These are phyloP conservation scores for Boeremia lycopersici DNA, from an alignment of 2,329 filamentous ascomycete species.

Conservation along the genomic window DNA sequence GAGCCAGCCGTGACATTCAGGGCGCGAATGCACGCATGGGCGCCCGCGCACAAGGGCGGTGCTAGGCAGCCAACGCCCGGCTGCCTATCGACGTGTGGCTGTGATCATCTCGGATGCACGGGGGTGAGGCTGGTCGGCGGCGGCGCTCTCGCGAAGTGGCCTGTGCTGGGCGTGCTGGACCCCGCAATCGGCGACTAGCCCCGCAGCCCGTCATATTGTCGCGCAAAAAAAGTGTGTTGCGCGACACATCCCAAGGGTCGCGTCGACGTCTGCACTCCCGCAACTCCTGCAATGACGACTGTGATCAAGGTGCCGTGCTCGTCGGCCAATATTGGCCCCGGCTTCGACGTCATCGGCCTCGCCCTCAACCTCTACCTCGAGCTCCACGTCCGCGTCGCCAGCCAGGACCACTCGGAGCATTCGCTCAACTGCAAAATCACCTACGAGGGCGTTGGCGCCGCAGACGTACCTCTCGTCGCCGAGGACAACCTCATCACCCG, in stretches of 20 bases:
- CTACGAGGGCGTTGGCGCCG: slow-evolving; percentile 83
- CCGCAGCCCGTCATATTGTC: too few relatives aligned
- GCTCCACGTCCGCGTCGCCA: slow-evolving; percentile 75
- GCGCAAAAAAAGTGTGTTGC: too few relatives aligned
- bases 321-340: slow-evolving; percentile 94
- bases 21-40: not conserved
- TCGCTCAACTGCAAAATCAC: slow-evolving; percentile 87
- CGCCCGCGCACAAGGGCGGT: slow-evolving; percentile 5
- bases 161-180: not conserved
- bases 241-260: too few relatives aligned
- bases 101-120: not conserved
- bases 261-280: not conserved
- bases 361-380: slow-evolving; percentile 94
- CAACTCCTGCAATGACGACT: slow-evolving; percentile 35
- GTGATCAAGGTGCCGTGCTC: slow-evolving; percentile 88
- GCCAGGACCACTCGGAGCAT: slow-evolving; percentile 57
- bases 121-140: too few relatives aligned
- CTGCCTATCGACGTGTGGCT: too few relatives aligned
- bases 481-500: slow-evolving; percentile 92
- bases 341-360: slow-evolving; percentile 97
- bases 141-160: too few relatives aligned
- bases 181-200: slow-evolving; percentile 10
- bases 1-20: not conserved
- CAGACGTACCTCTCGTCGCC: slow-evolving; percentile 80
- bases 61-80: not conserved